A percentile compares a stretch with the other conserved stretches of the same genome.
phyloP scores from a whole-genome alignment of 2,329 filamentous ascomycete genomes.

The Sphaerulina populicola region DNA sequence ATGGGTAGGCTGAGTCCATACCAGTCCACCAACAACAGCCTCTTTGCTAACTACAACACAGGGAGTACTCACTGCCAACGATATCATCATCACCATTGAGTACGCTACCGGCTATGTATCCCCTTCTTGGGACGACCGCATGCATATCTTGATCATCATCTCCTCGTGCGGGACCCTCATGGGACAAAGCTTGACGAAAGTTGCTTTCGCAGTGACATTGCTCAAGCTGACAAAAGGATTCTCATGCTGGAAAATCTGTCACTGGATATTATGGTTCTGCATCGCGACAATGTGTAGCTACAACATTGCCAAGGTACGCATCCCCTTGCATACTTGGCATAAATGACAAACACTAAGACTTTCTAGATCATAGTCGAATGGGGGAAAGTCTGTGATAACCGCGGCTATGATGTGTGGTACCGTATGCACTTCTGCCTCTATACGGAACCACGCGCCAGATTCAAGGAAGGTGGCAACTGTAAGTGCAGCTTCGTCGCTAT shows the following conservation, averaged over 20 bases:
- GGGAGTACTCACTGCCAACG: slow-evolving; percentile 40
- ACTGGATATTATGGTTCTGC: slow-evolving; percentile 42
- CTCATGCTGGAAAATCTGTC: slow-evolving; percentile 16
- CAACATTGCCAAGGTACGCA: slow-evolving; percentile 39
- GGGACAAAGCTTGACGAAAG: slow-evolving; percentile 34
- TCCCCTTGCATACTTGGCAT: neutral
- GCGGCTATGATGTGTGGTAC: slow-evolving; percentile 42
- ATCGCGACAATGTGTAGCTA: slow-evolving; percentile 44
- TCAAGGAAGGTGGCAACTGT: slow-evolving; percentile 48
- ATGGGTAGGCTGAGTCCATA: slow-evolving; percentile 29
- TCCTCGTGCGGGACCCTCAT: slow-evolving; percentile 35
- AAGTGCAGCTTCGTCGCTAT: slow-evolving; percentile 20
- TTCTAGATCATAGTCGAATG: slow-evolving; percentile 41
- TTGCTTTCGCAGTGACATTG: slow-evolving; percentile 36
- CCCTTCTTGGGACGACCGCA: slow-evolving; percentile 44
- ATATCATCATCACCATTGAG: slow-evolving; percentile 41
- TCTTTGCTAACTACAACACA: slow-evolving; percentile 19
- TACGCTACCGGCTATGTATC: slow-evolving; percentile 45
- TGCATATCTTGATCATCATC: slow-evolving; percentile 47
- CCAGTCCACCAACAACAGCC: neutral
- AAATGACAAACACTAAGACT: neutral
- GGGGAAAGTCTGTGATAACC: slow-evolving; percentile 41
- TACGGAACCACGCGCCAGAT: slow-evolving; percentile 35
- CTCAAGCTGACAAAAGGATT: slow-evolving; percentile 38
- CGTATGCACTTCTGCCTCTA: slow-evolving; percentile 42